phyloP scores from a whole-genome alignment of 768 basidiomycete genomes.

The Podaxis carcinomalis region DNA sequence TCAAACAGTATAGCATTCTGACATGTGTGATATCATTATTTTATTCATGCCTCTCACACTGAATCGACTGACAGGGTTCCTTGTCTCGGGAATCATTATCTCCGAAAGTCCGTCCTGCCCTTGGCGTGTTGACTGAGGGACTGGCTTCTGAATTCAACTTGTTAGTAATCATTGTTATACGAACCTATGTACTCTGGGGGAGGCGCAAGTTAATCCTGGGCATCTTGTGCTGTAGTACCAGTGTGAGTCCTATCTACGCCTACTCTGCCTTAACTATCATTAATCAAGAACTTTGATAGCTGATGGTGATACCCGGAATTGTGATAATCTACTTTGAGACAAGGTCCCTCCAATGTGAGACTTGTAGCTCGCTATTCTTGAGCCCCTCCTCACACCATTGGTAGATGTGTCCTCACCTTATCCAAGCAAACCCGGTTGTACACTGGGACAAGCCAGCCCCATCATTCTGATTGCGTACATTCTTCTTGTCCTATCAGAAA shows the following conservation, averaged over 20 bases:
- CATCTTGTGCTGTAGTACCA: conserved; percentile 23
- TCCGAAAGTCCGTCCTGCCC: conserved; percentile 27
- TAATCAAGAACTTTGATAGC: conserved; percentile 15
- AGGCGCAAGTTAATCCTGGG: conserved; percentile 28
- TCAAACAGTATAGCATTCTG: conserved; percentile 23
- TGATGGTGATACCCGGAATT: conserved; percentile 26
- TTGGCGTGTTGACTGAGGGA: not conserved
- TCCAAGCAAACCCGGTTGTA: conserved; percentile 26
- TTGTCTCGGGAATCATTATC: conserved; percentile 30
- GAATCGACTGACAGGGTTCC: conserved; percentile 20
- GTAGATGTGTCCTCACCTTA: conserved; percentile 14
- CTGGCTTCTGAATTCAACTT: not conserved
- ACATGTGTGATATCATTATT: conserved; percentile 22
- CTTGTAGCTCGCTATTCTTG: not conserved
- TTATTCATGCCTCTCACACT: not conserved
- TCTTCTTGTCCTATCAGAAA: conserved; percentile 34
- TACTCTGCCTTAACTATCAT: not conserved
- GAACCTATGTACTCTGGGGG: conserved; percentile 43
- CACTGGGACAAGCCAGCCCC: conserved; percentile 26
- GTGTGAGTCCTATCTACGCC: conserved; percentile 10
- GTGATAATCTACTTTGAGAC: conserved; percentile 30
- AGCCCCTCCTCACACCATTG: not conserved
- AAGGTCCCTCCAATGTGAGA: conserved; percentile 29
- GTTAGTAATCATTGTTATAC: conserved; percentile 34
- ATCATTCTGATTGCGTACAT: conserved; percentile 36